phyloP scores from a whole-genome alignment of 768 basidiomycete genomes.

The Leccinum subtestaceum region DNA sequence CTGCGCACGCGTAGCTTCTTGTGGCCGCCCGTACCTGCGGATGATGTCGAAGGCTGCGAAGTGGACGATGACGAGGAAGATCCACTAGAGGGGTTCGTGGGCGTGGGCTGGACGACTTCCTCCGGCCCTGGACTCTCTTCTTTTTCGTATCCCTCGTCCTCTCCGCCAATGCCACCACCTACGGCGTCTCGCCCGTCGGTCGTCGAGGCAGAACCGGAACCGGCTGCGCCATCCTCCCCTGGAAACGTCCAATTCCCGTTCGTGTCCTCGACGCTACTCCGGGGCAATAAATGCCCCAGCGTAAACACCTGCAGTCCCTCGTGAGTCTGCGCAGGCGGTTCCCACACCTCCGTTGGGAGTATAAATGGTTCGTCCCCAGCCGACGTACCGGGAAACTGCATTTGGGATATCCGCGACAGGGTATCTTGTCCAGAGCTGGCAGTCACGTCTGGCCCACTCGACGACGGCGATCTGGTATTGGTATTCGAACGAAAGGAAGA shows the following conservation, averaged over 20 bases:
- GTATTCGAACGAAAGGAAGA: constrained; percentile 27
- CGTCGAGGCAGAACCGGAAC: constrained; percentile 7
- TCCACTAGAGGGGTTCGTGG: constrained; percentile 20
- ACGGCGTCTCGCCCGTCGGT: constrained; percentile 25
- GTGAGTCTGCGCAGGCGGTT: constrained; percentile 38
- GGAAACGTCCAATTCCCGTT: constrained; percentile 66
- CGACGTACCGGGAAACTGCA: constrained; percentile 37
- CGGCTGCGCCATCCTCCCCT: constrained; percentile 19
- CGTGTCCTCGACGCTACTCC: constrained; percentile 45
- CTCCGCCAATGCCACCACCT: constrained; percentile 14
- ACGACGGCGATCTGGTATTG: constrained; percentile 17
- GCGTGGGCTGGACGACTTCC: constrained; percentile 42
- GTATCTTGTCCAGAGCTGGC: constrained; percentile 39
- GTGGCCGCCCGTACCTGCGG: constrained; percentile 3
- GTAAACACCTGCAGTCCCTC: constrained; percentile 80
- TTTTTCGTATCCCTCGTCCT: constrained; percentile 23
- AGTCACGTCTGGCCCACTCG: constrained; percentile 16
- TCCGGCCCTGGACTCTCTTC: constrained; percentile 32
- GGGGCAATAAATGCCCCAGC: constrained; percentile 71
- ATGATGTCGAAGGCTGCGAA: constrained; percentile 11
- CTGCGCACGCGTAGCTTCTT: constrained; percentile 66
- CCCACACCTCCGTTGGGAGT: constrained; percentile 27
- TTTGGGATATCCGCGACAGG: constrained; percentile 46
- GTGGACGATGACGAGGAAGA: constrained; percentile 18
- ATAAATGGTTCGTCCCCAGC: constrained; percentile 28